Percentiles rank a stretch among this genome's conserved stretches.
Conservation (phyloP, 805 yeast species). For the Kuraishia ogatae region DNA sequence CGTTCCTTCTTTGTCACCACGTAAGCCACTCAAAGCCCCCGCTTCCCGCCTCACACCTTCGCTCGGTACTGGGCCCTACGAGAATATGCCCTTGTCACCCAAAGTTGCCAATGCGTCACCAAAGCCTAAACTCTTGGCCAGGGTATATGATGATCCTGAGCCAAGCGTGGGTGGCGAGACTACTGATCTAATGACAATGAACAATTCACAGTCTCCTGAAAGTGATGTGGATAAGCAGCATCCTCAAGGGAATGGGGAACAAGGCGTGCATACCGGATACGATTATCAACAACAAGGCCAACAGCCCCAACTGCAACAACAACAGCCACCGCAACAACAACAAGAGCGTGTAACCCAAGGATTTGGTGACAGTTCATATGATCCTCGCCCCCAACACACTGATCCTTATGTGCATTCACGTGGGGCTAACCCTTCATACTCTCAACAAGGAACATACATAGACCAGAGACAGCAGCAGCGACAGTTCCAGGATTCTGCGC, state of each 20-base stretch:
- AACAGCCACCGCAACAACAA: conserved; percentile 2
- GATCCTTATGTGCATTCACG: background rate
- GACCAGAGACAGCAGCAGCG: conserved; percentile 13
- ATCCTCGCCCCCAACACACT: background rate
- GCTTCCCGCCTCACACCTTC: background rate
- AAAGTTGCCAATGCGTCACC: background rate
- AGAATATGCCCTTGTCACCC: background rate
- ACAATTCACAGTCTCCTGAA: conserved; percentile 2
- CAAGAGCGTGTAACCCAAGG: conserved; percentile 1
- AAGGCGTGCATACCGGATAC: background rate
- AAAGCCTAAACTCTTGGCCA: background rate
- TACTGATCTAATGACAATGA: background rate
- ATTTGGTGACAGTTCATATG: background rate
- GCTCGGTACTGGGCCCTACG: background rate
- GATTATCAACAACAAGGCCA: background rate
- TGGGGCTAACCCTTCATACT: conserved; percentile 4
- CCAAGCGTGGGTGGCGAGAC: background rate
- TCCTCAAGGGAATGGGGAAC: background rate
- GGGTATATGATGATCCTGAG: background rate
- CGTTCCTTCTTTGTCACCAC: background rate
- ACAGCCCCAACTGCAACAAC: background rate
- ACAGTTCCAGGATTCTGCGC: conserved; percentile 17
- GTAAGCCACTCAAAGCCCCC: background rate
- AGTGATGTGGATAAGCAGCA: conserved; percentile 11
- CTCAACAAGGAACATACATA: conserved; percentile 7